Base-by-base conservation (phyloP, 148 eudicot genomes). In the Rhododendron henanense region DNA sequence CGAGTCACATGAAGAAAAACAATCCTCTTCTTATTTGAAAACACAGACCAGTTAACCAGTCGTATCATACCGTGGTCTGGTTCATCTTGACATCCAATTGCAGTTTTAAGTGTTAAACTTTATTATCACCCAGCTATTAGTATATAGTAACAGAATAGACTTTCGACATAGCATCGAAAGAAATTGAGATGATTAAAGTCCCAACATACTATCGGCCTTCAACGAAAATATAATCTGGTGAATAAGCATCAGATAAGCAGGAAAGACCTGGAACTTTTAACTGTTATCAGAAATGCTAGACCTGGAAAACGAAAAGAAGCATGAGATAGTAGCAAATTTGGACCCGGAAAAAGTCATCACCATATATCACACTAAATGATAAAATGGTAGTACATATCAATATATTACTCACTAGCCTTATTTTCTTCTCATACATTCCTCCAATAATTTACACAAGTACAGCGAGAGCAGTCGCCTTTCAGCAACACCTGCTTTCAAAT, bases 381-480 rank as follows among this genome's bases (percentile, higher is more conserved):
- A n/a, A 65, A 65, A 65, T n/a, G 31, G n/a, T 18, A 57, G 25
- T 69, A 69, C 31, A 28, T 28, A 28, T 59, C 31, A 25, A 71
- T 13, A 33, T 14, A 16, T 74, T 28, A 35, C 14, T 71, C 44
- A 81, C 14, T 39, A 82, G 73, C 50, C 84, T 39, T 19, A 15
- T 35, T 82, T 39, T 50, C 18, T 81, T 82, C 16, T 37, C 83
- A 50, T 51, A 80, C 61, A 80, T 80, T 48, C 59, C 63, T 35
- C 39, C 23, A 74, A 35, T 74, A 50, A 50, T 39, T 82, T 59
- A 82, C 84, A 82, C 84, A 82, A 19, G 45, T 59, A 33, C 50
- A 59, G 21, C 9, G 23, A 59, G 35, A 48, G 21, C 69, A 28
- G 48, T 69, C 7, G 48, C 84, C 35, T 82, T 59, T 37, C 84